Evolutionary conservation across 106 monocot genomes (phyloP), one percentile per base, ranked within the genome.

Genomic region (Platanthera zijinensis): DNA sequence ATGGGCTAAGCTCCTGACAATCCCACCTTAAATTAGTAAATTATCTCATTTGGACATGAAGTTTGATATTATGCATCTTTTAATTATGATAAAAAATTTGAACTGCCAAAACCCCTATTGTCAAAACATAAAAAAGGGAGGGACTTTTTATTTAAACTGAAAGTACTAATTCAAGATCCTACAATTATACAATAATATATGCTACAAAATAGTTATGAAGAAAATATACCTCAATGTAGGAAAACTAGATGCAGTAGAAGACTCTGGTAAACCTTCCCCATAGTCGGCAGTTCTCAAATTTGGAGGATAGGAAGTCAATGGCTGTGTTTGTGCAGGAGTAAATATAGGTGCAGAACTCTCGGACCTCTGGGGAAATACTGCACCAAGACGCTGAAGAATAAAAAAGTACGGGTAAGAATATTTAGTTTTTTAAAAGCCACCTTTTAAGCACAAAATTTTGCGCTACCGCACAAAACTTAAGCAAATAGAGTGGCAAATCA

Each of bases 271-370:
- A 53, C 83, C 81, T 71, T 68, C 80, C 77, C 70, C 80, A 80
- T 56, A 69, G 76, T 85, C 80, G 48, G 83, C 18, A 64, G 46
- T 77, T 32, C 56, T 77, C 48, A 76, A 47, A 52, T 76, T 49
- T 79, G 59, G 76, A 77, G 81, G 83, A 83, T 87, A 57, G 46
- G 73, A 79, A 73, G 84, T 8, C 75, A 84, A 70, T 70, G 84
- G 84, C 50, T 76, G 82, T 76, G 82, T 78, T 28, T 84, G 84
- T 78, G 80, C 63, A 77, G 76, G 81, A 78, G 82, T 86, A 78
- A 87, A 85, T 74, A 85, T 75, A 30, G 85, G 87, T 57, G 83
- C 83, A 79, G 83, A 54, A 5, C 76, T 79, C 54, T 85, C 87
- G 61, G 79, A 51, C 51, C 74, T 75, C 45, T 75, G 39, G 57